Conservation (phyloP, 768 basidiomycete species). For the Xanthoconium stramineum region DNA sequence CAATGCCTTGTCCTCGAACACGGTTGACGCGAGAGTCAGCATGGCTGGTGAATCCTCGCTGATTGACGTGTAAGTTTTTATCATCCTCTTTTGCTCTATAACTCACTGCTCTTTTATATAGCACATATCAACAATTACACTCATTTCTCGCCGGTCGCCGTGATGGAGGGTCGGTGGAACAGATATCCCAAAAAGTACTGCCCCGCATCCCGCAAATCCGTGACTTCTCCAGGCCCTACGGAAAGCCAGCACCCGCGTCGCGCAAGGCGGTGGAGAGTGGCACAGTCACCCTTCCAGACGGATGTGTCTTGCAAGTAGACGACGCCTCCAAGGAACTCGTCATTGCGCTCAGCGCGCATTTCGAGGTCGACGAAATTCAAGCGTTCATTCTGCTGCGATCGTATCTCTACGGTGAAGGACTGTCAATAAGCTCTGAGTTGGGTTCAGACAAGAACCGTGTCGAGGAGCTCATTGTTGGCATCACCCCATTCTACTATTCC, state of each 20-base stretch:
- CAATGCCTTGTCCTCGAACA: conserved; percentile 12
- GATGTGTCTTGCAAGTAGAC: conserved; percentile 58
- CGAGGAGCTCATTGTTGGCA: conserved; percentile 49
- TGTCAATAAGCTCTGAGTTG: conserved; percentile 48
- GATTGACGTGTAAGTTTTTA: conserved; percentile 55
- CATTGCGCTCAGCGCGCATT: conserved; percentile 65
- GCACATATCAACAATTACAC: conserved; percentile 66
- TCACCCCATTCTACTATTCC: conserved; percentile 79
- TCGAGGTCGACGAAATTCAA: conserved; percentile 79
- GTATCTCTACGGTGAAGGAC: conserved; percentile 74
- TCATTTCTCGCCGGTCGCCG: conserved; percentile 53
- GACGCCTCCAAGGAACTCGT: conserved; percentile 69
- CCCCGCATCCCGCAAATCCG: conserved; percentile 57
- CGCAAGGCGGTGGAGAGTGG: conserved; percentile 64
- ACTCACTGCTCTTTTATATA: conserved; percentile 23
- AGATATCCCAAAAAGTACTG: conserved; percentile 55
- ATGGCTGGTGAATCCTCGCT: conserved; percentile 54
- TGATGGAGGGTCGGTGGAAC: conserved; percentile 56
- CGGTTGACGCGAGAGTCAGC: conserved; percentile 2
- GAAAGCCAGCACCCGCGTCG: conserved; percentile 65
- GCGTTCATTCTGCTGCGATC: conserved; percentile 71
- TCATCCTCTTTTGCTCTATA: background rate
- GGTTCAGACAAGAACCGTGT: conserved; percentile 38
- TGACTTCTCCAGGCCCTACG: conserved; percentile 62
- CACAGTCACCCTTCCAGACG: conserved; percentile 66